phyloP scores from a whole-genome alignment of 140 eudicot species.

The Anethum foeniculum region DNA sequence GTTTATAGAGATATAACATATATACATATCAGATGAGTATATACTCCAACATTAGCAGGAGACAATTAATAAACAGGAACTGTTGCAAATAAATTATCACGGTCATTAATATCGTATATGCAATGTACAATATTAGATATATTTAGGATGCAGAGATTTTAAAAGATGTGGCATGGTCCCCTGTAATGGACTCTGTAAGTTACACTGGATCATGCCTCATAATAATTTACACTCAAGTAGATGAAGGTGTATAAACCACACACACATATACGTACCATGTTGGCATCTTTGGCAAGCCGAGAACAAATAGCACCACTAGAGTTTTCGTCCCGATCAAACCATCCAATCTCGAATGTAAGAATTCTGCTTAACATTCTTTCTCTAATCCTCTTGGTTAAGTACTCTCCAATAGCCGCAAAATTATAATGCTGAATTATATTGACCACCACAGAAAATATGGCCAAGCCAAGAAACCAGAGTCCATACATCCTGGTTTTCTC shows the following conservation, averaged over 20 bases:
- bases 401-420: slow-evolving; percentile 71
- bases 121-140: too few species aligned
- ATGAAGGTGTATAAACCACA: neutral
- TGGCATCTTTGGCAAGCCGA: slow-evolving; percentile 62
- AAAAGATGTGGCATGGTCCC: too few species aligned
- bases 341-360: slow-evolving; percentile 64
- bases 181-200: too few species aligned
- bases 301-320: slow-evolving; percentile 63
- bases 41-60: neutral
- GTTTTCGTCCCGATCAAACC: slow-evolving; percentile 70
- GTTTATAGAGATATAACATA: neutral
- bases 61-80: too few species aligned
- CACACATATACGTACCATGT: slow-evolving; percentile 39
- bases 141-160: too few species aligned
- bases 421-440: slow-evolving; percentile 45
- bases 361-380: slow-evolving; percentile 60
- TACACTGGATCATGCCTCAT: neutral
- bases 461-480: slow-evolving; percentile 38
- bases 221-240: neutral
- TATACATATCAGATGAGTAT: neutral
- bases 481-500: slow-evolving; percentile 25
- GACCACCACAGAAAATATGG: slow-evolving; percentile 34
- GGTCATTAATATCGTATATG: too few species aligned
- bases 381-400: slow-evolving; percentile 57
- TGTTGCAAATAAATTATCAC: too few species aligned